A percentile compares a stretch with the other conserved stretches of the same genome.
Evolutionary conservation across 2,329 filamentous ascomycete genomes (phyloP).

Genomic region (Xylaria sp.): DNA sequence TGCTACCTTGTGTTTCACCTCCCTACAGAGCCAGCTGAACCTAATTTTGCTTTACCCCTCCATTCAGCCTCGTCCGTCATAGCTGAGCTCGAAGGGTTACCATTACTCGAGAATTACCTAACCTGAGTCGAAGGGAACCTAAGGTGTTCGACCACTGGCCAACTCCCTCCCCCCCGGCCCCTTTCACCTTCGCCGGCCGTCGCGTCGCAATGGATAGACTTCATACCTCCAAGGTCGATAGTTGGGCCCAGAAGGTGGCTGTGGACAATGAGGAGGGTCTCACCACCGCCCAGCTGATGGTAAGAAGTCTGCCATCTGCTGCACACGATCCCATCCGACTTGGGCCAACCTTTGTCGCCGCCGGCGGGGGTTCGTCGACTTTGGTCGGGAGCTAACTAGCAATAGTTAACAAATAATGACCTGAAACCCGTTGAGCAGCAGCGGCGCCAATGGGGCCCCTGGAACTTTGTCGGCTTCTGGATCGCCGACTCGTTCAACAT

Average conservation of each 20-base stretch:
- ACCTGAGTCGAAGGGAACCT: not conserved
- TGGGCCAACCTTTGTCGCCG: not conserved
- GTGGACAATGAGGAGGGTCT: constrained; percentile 78
- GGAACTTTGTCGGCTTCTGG: constrained; percentile 91
- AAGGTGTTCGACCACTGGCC: not conserved
- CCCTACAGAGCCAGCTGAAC: constrained; percentile 8
- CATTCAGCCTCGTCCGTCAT: constrained; percentile 11
- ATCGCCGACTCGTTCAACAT: constrained; percentile 85
- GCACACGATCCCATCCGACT: constrained; percentile 1
- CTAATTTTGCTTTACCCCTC: constrained; percentile 6
- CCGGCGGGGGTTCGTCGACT: not conserved
- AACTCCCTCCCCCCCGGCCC: not conserved
- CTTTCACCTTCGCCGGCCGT: too few species aligned
- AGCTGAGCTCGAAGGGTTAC: constrained; percentile 8
- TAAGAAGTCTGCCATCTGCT: constrained; percentile 40
- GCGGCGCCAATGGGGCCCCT: constrained; percentile 79
- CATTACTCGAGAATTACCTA: constrained; percentile 24
- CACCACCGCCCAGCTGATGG: constrained; percentile 78
- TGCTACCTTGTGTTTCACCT: constrained; percentile 11
- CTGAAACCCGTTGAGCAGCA: constrained; percentile 79
- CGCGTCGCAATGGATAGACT: constrained; percentile 38
- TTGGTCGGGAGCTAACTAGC: constrained; percentile 15
- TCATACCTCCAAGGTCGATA: constrained; percentile 43
- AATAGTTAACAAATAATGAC: constrained; percentile 76
- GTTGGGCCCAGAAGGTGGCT: constrained; percentile 63